Conservation (phyloP, 306 rosid species). For the Quercus ilex region DNA sequence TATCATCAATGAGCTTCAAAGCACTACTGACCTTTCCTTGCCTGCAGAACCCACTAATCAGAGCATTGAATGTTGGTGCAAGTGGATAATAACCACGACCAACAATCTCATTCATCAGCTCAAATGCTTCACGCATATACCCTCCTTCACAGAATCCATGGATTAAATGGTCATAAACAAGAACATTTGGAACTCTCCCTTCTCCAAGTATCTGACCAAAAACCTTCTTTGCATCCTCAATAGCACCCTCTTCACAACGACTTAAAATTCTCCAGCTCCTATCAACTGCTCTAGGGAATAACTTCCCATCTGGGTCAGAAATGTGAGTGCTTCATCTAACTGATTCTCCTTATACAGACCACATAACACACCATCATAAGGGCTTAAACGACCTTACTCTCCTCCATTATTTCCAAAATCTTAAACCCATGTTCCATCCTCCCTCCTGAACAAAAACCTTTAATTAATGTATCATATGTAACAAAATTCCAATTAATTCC, state of each 20-base stretch:
- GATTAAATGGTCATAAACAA: conserved; percentile 55
- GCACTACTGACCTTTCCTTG: conserved; percentile 53
- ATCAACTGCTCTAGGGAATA: conserved; percentile 71
- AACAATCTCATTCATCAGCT: conserved; percentile 67
- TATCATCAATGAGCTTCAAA: conserved; percentile 57
- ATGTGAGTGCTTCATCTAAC: conserved; percentile 46
- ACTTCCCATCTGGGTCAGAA: conserved; percentile 44
- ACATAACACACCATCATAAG: conserved; percentile 65
- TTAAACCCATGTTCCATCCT: conserved; percentile 52
- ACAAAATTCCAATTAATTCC: conserved; percentile 57
- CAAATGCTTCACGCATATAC: conserved; percentile 50
- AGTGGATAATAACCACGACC: conserved; percentile 47
- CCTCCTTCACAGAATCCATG: conserved; percentile 39
- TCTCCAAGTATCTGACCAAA: conserved; percentile 52
- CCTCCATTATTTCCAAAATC: conserved; percentile 68
- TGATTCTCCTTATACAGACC: conserved; percentile 59
- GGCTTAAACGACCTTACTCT: conserved; percentile 57
- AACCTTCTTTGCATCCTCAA: conserved; percentile 52
- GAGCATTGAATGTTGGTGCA: conserved; percentile 50
- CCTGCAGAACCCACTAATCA: conserved; percentile 49
- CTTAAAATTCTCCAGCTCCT: conserved; percentile 50
- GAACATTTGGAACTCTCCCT: conserved; percentile 59
- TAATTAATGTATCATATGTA: conserved; percentile 42
- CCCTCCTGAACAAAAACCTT: conserved; percentile 43
- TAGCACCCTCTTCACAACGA: conserved; percentile 36